Evolutionary conservation across 306 rosid species (phyloP), one percentile per base, ranked within the genome.

Genomic region (Gastrolobium bilobum): DNA sequence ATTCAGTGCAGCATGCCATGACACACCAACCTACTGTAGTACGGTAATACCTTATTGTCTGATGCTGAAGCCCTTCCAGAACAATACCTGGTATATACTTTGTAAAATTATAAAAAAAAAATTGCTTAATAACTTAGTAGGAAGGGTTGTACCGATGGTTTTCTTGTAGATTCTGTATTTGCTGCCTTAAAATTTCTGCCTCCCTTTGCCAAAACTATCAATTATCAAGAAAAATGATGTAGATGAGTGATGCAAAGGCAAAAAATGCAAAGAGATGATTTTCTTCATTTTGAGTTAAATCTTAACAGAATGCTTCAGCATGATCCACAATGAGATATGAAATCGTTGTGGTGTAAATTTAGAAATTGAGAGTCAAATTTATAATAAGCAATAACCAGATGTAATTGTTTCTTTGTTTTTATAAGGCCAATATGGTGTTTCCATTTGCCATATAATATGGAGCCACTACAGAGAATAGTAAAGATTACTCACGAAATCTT

Each of bases 151-250:
- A 94, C 98, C 97, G 75, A 60, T 92, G 91, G 53, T 73, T 86
- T 70, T 90, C 93, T 82, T 86, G 93, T 78, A 94, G 89, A 81
- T 44, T 79, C 73, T 92, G 90, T n/a, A 94, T 82, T 84, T 92
- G 89, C 76, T 94, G 96, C 87, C 88, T 88, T 80, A 92, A 88
- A 63, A 81, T 40, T 68, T 87, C 90, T 73, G 84, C 94, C 73
- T 94, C 98, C 86, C 86, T 85, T 77, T 88, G 88, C 98, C 96
- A 94, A 77, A 90, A 84, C 98, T 92, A 83, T 75, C 82, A 78
- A 70, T 69, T 71, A 76, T 35, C 61, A 86, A 73, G 77, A 68
- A 62, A 73, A 72, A 61, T 33, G 10, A 47, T 46, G 43, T 67
- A 10, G 29, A 8, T 72, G 40, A 59, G 50, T 83, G 39, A 79